Conservation (phyloP, 2,329 filamentous ascomycete genomes). For the Blumeriella jaapii region DNA sequence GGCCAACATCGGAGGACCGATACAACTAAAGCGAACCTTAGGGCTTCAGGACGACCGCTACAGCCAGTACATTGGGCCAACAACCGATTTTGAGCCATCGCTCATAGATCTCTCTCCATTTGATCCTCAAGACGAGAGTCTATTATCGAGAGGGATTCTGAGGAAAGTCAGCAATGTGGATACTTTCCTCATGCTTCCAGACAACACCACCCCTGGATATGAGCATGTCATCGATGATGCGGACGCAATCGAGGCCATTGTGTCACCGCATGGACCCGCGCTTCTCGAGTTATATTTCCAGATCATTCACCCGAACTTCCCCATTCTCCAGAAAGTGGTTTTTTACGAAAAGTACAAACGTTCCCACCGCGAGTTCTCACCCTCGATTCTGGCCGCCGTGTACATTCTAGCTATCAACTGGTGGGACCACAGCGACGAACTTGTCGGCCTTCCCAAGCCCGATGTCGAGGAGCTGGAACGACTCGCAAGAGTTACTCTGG, state of each 20-base stretch:
- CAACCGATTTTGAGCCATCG: slow-evolving; percentile 74
- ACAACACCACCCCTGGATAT: slow-evolving; percentile 59
- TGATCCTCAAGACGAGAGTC: slow-evolving; percentile 70
- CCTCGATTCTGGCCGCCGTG: slow-evolving; percentile 65
- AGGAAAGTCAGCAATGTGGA: slow-evolving; percentile 67
- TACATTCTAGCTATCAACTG: slow-evolving; percentile 82
- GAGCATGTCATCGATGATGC: slow-evolving; percentile 58
- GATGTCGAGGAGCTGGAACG: slow-evolving; percentile 64
- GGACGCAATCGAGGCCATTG: slow-evolving; percentile 63
- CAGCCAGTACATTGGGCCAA: slow-evolving; percentile 74
- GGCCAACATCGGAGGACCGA: slow-evolving; percentile 57
- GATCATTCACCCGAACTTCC: slow-evolving; percentile 69
- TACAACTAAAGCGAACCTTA: slow-evolving; percentile 55
- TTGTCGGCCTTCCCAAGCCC: slow-evolving; percentile 53
- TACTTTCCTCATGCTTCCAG: slow-evolving; percentile 71
- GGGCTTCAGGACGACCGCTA: slow-evolving; percentile 69
- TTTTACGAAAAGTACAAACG: slow-evolving; percentile 70
- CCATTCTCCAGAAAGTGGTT: slow-evolving; percentile 70
- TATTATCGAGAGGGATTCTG: slow-evolving; percentile 55
- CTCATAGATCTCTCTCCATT: slow-evolving; percentile 72
- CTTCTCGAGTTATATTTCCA: slow-evolving; percentile 74
- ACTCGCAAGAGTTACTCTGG: slow-evolving; percentile 60
- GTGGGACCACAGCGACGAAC: slow-evolving; percentile 64
- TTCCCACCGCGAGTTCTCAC: slow-evolving; percentile 62
- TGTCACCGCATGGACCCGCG: slow-evolving; percentile 64